These are phyloP conservation scores for Stemphylium beticola DNA, from an alignment of 2,329 filamentous ascomycete species.

Conservation along the genomic window DNA sequence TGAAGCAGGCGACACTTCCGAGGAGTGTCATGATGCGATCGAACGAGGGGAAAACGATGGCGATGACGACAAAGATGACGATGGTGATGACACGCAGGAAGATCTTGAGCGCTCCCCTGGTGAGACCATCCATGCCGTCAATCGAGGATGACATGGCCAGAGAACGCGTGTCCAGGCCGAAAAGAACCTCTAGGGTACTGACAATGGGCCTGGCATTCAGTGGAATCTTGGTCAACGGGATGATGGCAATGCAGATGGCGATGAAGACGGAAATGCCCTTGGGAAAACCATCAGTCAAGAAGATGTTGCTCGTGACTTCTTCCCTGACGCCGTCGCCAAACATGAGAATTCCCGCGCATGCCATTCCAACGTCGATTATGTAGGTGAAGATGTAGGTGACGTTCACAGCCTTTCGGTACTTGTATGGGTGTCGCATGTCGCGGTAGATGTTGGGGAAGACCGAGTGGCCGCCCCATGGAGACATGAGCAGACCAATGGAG, in stretches of 20 bases:
- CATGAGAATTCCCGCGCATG: constrained; percentile 87
- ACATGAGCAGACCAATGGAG: constrained; percentile 89
- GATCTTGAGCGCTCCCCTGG: constrained; percentile 65
- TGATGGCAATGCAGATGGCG: constrained; percentile 86
- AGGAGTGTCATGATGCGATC: constrained; percentile 91
- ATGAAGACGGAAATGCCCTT: constrained; percentile 75
- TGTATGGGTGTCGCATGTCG: constrained; percentile 81
- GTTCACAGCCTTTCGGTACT: constrained; percentile 76
- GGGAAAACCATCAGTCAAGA: constrained; percentile 77
- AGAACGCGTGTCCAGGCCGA: constrained; percentile 69
- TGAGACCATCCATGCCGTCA: constrained; percentile 61
- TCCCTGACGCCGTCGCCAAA: constrained; percentile 89
- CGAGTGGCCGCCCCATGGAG: constrained; percentile 72
- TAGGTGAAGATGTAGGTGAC: constrained; percentile 88
- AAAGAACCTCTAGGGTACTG: constrained; percentile 80
- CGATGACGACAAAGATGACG: constrained; percentile 75
- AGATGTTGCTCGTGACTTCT: constrained; percentile 89
- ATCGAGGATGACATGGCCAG: constrained; percentile 58
- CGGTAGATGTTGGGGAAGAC: constrained; percentile 87
- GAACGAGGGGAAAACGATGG: constrained; percentile 77
- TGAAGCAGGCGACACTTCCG: constrained; percentile 88
- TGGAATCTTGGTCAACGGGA: constrained; percentile 94
- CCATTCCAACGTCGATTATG: constrained; percentile 79
- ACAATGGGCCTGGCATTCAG: constrained; percentile 88
- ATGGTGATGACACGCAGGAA: constrained; percentile 70